These are phyloP conservation scores for Thinopyrum elongatum DNA, from an alignment of 176 grass and related monocot genomes.

Conservation along the genomic window DNA sequence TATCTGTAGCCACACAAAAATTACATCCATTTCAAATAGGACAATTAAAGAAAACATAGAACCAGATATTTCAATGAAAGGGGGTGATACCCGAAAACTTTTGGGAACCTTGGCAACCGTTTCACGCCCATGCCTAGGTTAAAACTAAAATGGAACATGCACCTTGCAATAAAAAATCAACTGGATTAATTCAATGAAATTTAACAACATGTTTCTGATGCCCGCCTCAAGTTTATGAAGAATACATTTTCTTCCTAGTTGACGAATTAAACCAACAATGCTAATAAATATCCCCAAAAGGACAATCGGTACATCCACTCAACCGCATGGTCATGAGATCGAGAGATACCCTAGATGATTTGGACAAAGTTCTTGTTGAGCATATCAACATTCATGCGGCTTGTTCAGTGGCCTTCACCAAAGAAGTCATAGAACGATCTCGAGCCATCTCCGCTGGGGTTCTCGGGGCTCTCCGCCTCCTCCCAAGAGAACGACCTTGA, in stretches of 20 bases:
- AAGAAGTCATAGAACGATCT: constrained; percentile 44
- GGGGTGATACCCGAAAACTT: not conserved
- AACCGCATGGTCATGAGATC: not conserved
- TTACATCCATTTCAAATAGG: too few relatives aligned
- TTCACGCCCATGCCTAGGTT: not conserved
- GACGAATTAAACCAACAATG: not conserved
- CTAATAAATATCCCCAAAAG: not conserved
- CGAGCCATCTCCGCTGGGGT: not conserved
- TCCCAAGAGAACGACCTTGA: constrained; percentile 2
- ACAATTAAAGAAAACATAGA: too few relatives aligned
- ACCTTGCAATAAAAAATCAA: not conserved
- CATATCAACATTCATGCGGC: not conserved
- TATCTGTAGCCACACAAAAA: too few relatives aligned
- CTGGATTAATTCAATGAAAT: not conserved
- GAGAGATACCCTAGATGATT: not conserved
- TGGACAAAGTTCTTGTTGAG: not conserved
- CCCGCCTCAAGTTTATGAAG: constrained; percentile 4
- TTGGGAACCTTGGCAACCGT: not conserved
- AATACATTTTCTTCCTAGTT: not conserved
- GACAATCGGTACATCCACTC: not conserved
- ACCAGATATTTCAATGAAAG: too few relatives aligned
- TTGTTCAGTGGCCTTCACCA: not conserved
- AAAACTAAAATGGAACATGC: not conserved
- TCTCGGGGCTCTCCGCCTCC: not conserved
- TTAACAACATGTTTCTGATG: not conserved